A percentile compares a stretch with the other conserved stretches of the same genome.
Evolutionary conservation across 1,284 basidiomycete genomes (phyloP).

Genomic region (Ceratobasidium sp.): DNA sequence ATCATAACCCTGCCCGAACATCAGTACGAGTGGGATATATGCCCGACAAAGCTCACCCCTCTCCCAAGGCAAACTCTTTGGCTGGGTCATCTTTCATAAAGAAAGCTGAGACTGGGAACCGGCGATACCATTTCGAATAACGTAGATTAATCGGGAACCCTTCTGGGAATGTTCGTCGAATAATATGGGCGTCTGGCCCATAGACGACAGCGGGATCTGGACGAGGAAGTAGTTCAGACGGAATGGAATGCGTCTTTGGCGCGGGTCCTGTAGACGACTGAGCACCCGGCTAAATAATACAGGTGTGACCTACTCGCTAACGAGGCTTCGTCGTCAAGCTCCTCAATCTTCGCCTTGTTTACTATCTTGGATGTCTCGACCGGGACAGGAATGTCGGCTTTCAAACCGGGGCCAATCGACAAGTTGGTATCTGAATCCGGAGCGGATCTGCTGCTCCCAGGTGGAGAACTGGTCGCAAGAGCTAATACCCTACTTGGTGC

Average conservation of each 20-base stretch:
- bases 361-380: too few species aligned
- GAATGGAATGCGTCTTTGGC: not conserved
- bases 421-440: too few species aligned
- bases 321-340: too few species aligned
- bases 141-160: slow-evolving; percentile 8
- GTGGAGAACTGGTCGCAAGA: too few species aligned
- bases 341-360: too few species aligned
- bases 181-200: not conserved
- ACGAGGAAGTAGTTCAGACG: slow-evolving; percentile 17
- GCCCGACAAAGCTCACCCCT: not conserved
- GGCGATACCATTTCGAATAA: slow-evolving; percentile 30
- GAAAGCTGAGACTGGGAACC: slow-evolving; percentile 36
- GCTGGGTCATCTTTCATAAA: slow-evolving; percentile 17
- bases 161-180: slow-evolving; percentile 16
- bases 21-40: not conserved
- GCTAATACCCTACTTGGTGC: too few species aligned
- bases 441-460: too few species aligned
- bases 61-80: slow-evolving; percentile 5
- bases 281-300: not conserved
- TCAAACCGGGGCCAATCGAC: too few species aligned
- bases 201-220: not conserved
- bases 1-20: not conserved
- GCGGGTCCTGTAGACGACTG: not conserved
- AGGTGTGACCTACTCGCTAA: too few species aligned
- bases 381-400: too few species aligned